Conservation (phyloP, 345 rosid species). For the Aegle marmelos region DNA sequence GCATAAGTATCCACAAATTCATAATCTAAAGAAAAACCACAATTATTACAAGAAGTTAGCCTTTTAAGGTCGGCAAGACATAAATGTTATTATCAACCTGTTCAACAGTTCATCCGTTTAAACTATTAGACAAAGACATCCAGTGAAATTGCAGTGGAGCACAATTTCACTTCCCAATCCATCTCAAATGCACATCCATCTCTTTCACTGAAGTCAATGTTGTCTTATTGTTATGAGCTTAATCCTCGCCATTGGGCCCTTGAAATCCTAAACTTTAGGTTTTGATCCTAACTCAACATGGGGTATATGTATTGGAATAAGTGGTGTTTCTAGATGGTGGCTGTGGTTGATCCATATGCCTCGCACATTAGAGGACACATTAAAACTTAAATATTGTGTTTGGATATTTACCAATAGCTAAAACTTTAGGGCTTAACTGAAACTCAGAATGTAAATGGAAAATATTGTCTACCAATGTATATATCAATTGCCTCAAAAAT, state of each 20-base stretch:
- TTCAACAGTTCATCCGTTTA: not conserved
- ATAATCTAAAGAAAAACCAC: constrained; percentile 46
- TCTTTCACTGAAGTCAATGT: not conserved
- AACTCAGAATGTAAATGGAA: not conserved
- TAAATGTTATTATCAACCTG: not conserved
- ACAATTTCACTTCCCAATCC: not conserved
- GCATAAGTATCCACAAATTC: constrained; percentile 63
- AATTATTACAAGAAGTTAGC: constrained; percentile 6
- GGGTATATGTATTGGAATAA: not conserved
- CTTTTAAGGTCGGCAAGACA: not conserved
- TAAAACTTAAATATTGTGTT: not conserved
- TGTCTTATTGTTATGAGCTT: not conserved
- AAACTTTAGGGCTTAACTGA: not conserved
- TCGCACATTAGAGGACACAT: not conserved
- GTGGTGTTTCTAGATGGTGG: not conserved
- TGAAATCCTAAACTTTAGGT: not conserved
- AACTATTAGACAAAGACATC: not conserved
- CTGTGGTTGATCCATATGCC: not conserved
- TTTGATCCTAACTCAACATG: not conserved
- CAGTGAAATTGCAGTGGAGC: not conserved
- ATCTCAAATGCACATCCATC: not conserved
- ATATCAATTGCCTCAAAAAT: no score
- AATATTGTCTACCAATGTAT: not conserved
- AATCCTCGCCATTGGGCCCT: not conserved
- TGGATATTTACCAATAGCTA: not conserved